Base-by-base conservation (phyloP, 257 asterid genomes). In the Leonotis leonurus region DNA sequence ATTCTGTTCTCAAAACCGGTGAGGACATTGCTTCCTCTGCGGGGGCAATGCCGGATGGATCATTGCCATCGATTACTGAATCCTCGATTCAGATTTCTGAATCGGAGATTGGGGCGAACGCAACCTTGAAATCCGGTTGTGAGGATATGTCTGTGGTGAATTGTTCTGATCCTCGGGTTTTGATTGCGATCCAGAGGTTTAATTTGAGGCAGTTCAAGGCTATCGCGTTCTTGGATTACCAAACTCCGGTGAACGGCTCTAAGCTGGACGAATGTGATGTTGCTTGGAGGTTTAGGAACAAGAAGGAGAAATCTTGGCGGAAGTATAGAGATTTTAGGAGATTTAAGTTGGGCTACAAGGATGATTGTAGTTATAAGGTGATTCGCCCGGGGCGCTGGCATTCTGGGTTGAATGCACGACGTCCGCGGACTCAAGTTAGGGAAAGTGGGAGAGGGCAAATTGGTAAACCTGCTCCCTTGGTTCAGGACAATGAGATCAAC, bases 311-410 rank as follows among this genome's bases (percentile, higher is more conserved):
- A 54, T 89, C 99, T 26, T 93, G 96, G 99, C 79, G 97, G 77
- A 83, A 70, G 88, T 89, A 89, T 52, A 79, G 95, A 79, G 99
- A 93, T 83, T 93, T 93, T 37, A 78, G 99, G 70, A 85, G 99
- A 70, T 89, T 93, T 71, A 84, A 22, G 76, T 75, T 93, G 14
- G 96, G 97, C 0, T 76, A 73, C 60, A 82, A 71, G 16, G 88
- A 79, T 70, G 93, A 83, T 60, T 88, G 96, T 65, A 80, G 78
- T 25, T 85, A 85, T 60, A 87, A 78, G 67, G 96, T 93, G 36
- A 37, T 73, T 27, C 87, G 75, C 14, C 85, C 90, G 0, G 94
- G 99, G 60, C 81, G 87, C 3, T 93, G 97, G 97, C 96, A 77
- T 75, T 89, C 99, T 0, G 99, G 99, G 13, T 7, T 82, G 8